Evolutionary conservation across 2,329 filamentous ascomycete species (phyloP).

Genomic region (Fusarium algeriense): DNA sequence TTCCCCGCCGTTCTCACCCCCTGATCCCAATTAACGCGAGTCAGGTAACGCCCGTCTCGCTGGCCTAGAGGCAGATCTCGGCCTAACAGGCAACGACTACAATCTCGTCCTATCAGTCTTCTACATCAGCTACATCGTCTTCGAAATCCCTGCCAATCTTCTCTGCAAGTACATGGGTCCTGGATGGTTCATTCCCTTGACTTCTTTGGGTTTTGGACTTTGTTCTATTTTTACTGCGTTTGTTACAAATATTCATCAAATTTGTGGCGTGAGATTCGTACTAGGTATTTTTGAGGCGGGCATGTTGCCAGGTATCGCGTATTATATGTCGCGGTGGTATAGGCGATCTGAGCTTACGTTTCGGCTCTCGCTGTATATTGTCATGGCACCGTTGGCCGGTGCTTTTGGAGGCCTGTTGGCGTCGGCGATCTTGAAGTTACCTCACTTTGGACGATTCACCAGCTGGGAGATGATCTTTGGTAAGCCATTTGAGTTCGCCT

Average conservation of each 20-base stretch:
- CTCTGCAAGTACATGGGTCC: slow-evolving; percentile 74
- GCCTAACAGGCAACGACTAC: slow-evolving; percentile 66
- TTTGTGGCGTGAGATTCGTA: slow-evolving; percentile 69
- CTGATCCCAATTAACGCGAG: background rate
- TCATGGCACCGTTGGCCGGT: slow-evolving; percentile 74
- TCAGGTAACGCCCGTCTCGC: slow-evolving; percentile 38
- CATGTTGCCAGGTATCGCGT: slow-evolving; percentile 74
- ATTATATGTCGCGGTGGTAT: slow-evolving; percentile 75
- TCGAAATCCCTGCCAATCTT: slow-evolving; percentile 73
- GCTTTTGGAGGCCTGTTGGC: slow-evolving; percentile 76
- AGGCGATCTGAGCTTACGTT: slow-evolving; percentile 72
- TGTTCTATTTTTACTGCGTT: slow-evolving; percentile 72
- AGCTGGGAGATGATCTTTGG: slow-evolving; percentile 77
- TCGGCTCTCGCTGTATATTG: slow-evolving; percentile 72
- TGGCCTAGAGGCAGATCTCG: slow-evolving; percentile 33
- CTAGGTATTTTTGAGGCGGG: slow-evolving; percentile 73
- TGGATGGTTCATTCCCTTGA: slow-evolving; percentile 72
- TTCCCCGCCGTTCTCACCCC: accelerated
- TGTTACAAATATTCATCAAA: slow-evolving; percentile 61
- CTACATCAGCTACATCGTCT: slow-evolving; percentile 74
- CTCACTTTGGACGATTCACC: slow-evolving; percentile 65
- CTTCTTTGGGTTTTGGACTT: slow-evolving; percentile 69
- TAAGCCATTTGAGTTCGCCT: background rate
- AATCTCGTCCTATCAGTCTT: slow-evolving; percentile 72
- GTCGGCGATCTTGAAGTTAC: slow-evolving; percentile 70